Percentiles rank a stretch among this genome's conserved stretches.
Conservation (phyloP, 495 filamentous ascomycete genomes). For the Neurospora pannonica region DNA sequence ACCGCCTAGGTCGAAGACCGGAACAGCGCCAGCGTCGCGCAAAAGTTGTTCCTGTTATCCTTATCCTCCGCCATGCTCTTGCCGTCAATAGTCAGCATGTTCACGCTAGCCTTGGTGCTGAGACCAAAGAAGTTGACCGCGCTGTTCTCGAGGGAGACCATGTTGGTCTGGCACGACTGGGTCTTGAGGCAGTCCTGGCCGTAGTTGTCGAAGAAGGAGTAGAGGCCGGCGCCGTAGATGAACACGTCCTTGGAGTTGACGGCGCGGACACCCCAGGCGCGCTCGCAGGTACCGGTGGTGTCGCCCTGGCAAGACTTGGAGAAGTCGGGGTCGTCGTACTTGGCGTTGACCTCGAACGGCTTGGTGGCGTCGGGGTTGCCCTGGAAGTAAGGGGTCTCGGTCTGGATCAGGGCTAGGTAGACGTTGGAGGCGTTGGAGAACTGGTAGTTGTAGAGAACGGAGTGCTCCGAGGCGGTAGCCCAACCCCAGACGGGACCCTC, state of each 20-base stretch:
- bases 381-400: conserved; percentile 90
- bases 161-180: conserved; percentile 76
- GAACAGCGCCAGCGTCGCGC: conserved; percentile 64
- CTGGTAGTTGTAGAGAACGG: conserved; percentile 81
- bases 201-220: conserved; percentile 86
- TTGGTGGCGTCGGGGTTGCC: conserved; percentile 66
- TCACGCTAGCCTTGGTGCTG: conserved; percentile 77
- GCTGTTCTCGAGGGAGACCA: conserved; percentile 69
- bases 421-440: conserved; percentile 69
- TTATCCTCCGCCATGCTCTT: conserved; percentile 45
- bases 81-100: conserved; percentile 67
- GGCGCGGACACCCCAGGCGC: conserved; percentile 79
- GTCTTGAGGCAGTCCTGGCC: conserved; percentile 62
- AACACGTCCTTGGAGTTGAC: conserved; percentile 56
- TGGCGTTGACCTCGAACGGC: conserved; percentile 53
- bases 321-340: conserved; percentile 72
- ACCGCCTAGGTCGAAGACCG: background rate
- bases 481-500: conserved; percentile 59
- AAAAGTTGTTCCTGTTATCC: conserved; percentile 65
- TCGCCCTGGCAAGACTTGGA: conserved; percentile 48
- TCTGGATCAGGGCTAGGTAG: conserved; percentile 80
- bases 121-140: conserved; percentile 67
- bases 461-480: conserved; percentile 80
- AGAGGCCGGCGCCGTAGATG: conserved; percentile 71
- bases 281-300: conserved; percentile 55